phyloP scores from a whole-genome alignment of 257 asterid species.

The Apocynum venetum region DNA sequence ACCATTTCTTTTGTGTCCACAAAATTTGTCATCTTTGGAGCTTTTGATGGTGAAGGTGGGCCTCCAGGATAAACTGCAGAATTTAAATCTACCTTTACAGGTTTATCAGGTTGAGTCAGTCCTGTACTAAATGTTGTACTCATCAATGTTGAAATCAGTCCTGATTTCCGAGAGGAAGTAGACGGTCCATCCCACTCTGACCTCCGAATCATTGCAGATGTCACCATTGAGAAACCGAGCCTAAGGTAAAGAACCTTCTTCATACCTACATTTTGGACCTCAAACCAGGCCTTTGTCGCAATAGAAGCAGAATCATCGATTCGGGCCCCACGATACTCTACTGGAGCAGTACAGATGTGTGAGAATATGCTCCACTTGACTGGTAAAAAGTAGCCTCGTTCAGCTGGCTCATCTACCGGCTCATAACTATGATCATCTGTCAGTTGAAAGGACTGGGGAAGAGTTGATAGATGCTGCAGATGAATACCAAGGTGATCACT shows the following conservation, averaged over 20 bases:
- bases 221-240: slow-evolving; percentile 82
- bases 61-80: slow-evolving; percentile 88
- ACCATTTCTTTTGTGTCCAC: slow-evolving; percentile 85
- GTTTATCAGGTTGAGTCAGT: slow-evolving; percentile 48
- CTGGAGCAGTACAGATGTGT: slow-evolving; percentile 89
- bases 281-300: slow-evolving; percentile 83
- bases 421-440: slow-evolving; percentile 56
- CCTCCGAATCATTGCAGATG: slow-evolving; percentile 65
- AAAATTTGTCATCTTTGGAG: slow-evolving; percentile 79
- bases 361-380: slow-evolving; percentile 97
- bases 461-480: slow-evolving; percentile 76
- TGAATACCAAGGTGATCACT: slow-evolving; percentile 91
- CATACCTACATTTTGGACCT: slow-evolving; percentile 74
- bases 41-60: slow-evolving; percentile 72
- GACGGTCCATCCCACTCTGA: slow-evolving; percentile 94
- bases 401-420: slow-evolving; percentile 55
- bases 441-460: slow-evolving; percentile 60
- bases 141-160: slow-evolving; percentile 69
- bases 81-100: slow-evolving; percentile 62
- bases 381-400: slow-evolving; percentile 70
- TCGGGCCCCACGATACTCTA: slow-evolving; percentile 63
- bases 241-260: slow-evolving; percentile 85
- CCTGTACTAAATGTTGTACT: slow-evolving; percentile 65
- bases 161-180: slow-evolving; percentile 58
- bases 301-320: slow-evolving; percentile 80